phyloP scores from a whole-genome alignment of 2,329 filamentous ascomycete species.

The Xylariaceae sp. region DNA sequence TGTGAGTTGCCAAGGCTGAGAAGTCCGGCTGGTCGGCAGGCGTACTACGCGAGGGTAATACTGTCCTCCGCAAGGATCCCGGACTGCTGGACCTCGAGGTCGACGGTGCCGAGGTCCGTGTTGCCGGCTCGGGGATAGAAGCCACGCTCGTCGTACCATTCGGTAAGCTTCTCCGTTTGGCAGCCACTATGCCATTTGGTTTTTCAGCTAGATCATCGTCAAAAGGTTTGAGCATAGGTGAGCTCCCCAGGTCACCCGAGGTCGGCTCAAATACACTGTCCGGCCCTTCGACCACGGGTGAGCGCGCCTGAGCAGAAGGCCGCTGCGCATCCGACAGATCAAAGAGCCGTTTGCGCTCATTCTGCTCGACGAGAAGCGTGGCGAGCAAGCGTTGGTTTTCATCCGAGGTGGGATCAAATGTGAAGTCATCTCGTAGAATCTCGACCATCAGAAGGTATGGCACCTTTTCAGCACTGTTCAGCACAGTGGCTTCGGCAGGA shows the following conservation, averaged over 20 bases:
- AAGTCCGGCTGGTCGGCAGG: constrained; percentile 68
- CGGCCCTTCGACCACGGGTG: constrained; percentile 31
- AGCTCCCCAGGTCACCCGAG: constrained; percentile 69
- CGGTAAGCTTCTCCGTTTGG: constrained; percentile 14
- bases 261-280: constrained; percentile 83
- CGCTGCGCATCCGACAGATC: constrained; percentile 62
- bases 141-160: constrained; percentile 29
- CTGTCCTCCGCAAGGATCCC: constrained; percentile 51
- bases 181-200: constrained; percentile 20
- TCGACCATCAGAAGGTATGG: constrained; percentile 82
- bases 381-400: constrained; percentile 63
- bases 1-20: constrained; percentile 75
- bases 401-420: constrained; percentile 66
- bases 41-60: constrained; percentile 46
- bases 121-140: constrained; percentile 54
- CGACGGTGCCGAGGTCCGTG: constrained; percentile 61
- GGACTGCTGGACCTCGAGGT: constrained; percentile 64
- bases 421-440: constrained; percentile 73
- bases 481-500: constrained; percentile 73
- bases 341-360: constrained; percentile 53
- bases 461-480: constrained; percentile 82
- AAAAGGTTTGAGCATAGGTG: constrained; percentile 56
- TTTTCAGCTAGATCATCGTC: constrained; percentile 33
- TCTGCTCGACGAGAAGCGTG: constrained; percentile 50
- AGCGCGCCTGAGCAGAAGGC: constrained; percentile 28